Evolutionary conservation across 2,329 filamentous ascomycete species (phyloP).

Genomic region (Clarireedia monteithiana): DNA sequence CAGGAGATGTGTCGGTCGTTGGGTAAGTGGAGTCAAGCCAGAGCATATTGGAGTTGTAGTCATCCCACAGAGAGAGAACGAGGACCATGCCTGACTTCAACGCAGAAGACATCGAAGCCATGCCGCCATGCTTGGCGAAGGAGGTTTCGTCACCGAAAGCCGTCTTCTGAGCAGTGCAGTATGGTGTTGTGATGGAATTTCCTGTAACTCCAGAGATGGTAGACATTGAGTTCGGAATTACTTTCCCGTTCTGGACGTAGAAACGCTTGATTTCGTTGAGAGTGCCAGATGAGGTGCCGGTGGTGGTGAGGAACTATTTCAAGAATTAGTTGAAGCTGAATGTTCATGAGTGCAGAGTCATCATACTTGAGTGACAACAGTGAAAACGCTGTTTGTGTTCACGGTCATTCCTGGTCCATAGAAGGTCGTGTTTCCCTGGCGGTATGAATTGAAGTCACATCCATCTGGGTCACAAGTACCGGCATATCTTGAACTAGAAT

Average conservation of each 20-base stretch:
- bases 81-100: slow-evolving; percentile 54
- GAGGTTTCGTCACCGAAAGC: slow-evolving; percentile 45
- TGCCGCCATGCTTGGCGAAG: slow-evolving; percentile 48
- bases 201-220: slow-evolving; percentile 38
- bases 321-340: neutral
- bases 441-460: slow-evolving; percentile 55
- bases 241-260: slow-evolving; percentile 47
- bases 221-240: slow-evolving; percentile 42
- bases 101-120: slow-evolving; percentile 46
- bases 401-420: slow-evolving; percentile 48
- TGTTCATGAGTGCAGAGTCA: neutral
- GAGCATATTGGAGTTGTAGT: slow-evolving; percentile 59
- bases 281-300: slow-evolving; percentile 39
- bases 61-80: slow-evolving; percentile 50
- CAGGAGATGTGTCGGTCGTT: slow-evolving; percentile 36
- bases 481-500: slow-evolving; percentile 40
- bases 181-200: slow-evolving; percentile 47
- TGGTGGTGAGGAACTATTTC: slow-evolving; percentile 2
- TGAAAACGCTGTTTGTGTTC: slow-evolving; percentile 44
- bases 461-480: slow-evolving; percentile 53
- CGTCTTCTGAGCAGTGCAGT: slow-evolving; percentile 48
- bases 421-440: slow-evolving; percentile 48
- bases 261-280: slow-evolving; percentile 47
- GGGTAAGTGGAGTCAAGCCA: slow-evolving; percentile 67
- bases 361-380: slow-evolving; percentile 45